phyloP scores from a whole-genome alignment of 805 yeast species.

The Candida xiaguanensis region DNA sequence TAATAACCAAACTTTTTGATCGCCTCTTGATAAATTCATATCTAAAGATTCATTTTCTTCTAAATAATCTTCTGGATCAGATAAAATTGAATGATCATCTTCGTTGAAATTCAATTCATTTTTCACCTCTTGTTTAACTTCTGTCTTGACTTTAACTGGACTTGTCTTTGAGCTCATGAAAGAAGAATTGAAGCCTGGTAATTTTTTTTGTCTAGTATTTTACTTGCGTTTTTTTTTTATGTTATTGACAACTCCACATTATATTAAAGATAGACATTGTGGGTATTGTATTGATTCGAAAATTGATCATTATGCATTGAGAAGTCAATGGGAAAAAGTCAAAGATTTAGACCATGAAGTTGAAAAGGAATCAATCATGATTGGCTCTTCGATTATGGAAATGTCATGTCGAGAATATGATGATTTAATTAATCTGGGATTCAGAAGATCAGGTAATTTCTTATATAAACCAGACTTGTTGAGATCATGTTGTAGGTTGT shows the following conservation, averaged over 20 bases:
- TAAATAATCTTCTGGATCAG: slow-evolving; percentile 43
- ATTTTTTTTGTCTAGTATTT: neutral
- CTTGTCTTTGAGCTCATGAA: slow-evolving; percentile 10
- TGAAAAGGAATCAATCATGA: slow-evolving; percentile 17
- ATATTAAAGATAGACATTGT: slow-evolving; percentile 47
- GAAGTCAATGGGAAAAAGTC: slow-evolving; percentile 24
- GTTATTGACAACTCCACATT: slow-evolving; percentile 43
- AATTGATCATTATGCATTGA: slow-evolving; percentile 34
- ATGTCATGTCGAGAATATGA: slow-evolving; percentile 58
- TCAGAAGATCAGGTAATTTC: slow-evolving; percentile 72
- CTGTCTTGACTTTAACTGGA: slow-evolving; percentile 5
- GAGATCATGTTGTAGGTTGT: slow-evolving; percentile 74
- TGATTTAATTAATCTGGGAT: slow-evolving; percentile 64
- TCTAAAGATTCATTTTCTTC: slow-evolving; percentile 70
- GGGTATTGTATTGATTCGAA: slow-evolving; percentile 69
- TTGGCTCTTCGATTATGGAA: slow-evolving; percentile 40
- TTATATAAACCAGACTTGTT: slow-evolving; percentile 63
- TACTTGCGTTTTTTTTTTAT: slow-evolving; percentile 11
- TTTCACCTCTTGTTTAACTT: slow-evolving; percentile 15
- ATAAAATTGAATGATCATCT: slow-evolving; percentile 32
- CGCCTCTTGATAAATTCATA: slow-evolving; percentile 59
- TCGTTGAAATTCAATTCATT: slow-evolving; percentile 11
- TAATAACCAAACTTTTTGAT: slow-evolving; percentile 86
- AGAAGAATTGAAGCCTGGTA: neutral
- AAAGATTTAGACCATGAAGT: neutral